phyloP scores from a whole-genome alignment of 768 basidiomycete species.

The Amyloporia xantha region DNA sequence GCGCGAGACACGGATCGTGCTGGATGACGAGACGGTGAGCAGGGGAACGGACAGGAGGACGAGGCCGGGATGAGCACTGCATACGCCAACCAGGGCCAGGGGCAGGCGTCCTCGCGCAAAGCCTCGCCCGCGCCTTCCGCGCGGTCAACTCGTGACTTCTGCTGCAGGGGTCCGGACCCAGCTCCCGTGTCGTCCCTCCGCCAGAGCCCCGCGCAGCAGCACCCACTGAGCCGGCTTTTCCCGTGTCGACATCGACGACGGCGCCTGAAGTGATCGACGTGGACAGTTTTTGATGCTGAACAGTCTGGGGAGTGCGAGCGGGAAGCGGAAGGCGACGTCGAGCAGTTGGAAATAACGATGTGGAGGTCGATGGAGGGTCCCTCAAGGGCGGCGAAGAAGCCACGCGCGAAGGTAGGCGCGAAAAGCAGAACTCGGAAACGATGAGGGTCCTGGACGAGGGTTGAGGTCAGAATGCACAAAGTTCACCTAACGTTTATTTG shows the following conservation, averaged over 20 bases:
- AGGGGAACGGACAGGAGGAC: constrained; percentile 22
- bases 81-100: constrained; percentile 14
- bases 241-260: constrained; percentile 19
- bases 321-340: constrained; percentile 46
- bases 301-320: constrained; percentile 16
- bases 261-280: constrained; percentile 35
- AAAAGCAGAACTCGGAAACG: constrained; percentile 22
- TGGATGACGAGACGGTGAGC: constrained; percentile 27
- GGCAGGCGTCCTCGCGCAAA: constrained; percentile 32
- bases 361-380: constrained; percentile 23
- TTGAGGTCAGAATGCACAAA: no score
- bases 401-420: constrained; percentile 15
- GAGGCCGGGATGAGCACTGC: constrained; percentile 23
- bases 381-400: constrained; percentile 18
- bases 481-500: background rate
- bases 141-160: constrained; percentile 24
- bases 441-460: constrained; percentile 3
- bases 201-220: constrained; percentile 43
- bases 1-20: constrained; percentile 58
- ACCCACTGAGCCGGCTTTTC: constrained; percentile 27
- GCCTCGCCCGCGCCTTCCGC: constrained; percentile 45
- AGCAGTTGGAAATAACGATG: constrained; percentile 21
- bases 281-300: constrained; percentile 38
- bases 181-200: constrained; percentile 27
- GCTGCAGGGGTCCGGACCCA: constrained; percentile 10